Evolutionary conservation across 2,329 filamentous ascomycete genomes (phyloP), one percentile per base, ranked within the genome.

Genomic region (Penicillium palitans): DNA sequence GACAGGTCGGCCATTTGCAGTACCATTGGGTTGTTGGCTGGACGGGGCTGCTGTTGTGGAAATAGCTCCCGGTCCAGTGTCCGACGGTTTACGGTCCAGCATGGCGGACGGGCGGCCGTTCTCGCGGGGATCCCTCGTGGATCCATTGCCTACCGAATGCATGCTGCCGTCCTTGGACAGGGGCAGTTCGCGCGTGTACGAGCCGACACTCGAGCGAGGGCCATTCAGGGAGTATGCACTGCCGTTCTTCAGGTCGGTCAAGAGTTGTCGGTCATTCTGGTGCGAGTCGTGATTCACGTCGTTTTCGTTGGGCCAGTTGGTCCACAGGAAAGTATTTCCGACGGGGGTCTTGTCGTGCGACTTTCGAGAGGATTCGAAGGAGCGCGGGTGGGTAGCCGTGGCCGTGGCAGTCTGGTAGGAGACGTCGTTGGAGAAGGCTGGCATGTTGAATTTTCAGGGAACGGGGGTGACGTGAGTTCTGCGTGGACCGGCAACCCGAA

Each of bases 161-260:
- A 81, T 77, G 61, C 78, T 81, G 40, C 72, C 74, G 60, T 79
- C 71, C 64, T 76, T 75, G 52, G 76, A 72, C 57, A 71, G 71
- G 35, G 70, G 72, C 64, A 68, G 72, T 21, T 78, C 77, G 70
- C 74, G 68, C 44, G 74, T 74, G 60, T 78, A 76, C 50, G 77
- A 78, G 55, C 74, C 74, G 59, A 73, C 70, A 59, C 73, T 77
- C 57, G 80, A 77, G 66, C 79, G 80, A 63, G 82, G 84, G 70
- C 87, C 87, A 65, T 83, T 81, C 69, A 85, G 69, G 39, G 84
- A 81, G 73, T 80, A 84, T 76, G 87, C 83, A 75, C 82, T 87
- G 69, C 84, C 82, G 73, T 78, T 76, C 68, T 76, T 78, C 37
- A 74, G 56, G 31, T 71, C 69, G 50, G 74, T 72, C 62, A 74